Evolutionary conservation across 257 asterid genomes (phyloP).

Genomic region (Solanum peruvianum): DNA sequence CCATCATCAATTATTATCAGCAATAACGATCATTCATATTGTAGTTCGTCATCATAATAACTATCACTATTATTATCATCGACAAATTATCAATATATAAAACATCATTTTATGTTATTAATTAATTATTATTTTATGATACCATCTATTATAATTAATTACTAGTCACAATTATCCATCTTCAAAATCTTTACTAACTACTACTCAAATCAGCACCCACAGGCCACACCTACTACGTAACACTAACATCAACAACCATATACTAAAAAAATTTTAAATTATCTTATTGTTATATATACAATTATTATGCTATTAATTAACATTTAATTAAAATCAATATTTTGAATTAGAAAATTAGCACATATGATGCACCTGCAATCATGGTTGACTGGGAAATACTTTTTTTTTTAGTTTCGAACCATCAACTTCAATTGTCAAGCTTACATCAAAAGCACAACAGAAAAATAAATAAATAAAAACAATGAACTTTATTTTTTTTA

Average conservation of each 20-base stretch:
- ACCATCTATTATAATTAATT: too few relatives aligned
- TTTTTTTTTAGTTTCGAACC: not conserved
- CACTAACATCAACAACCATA: not conserved
- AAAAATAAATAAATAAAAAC: not conserved
- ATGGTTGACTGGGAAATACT: not conserved
- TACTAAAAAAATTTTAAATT: too few relatives aligned
- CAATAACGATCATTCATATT: not conserved
- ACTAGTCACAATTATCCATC: not conserved
- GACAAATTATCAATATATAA: too few relatives aligned
- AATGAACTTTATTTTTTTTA: too few relatives aligned
- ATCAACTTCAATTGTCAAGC: not conserved
- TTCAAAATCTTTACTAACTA: not conserved
- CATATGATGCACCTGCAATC: slow-evolving; percentile 15
- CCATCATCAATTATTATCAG: not conserved
- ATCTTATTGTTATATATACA: too few relatives aligned
- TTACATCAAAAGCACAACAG: not conserved
- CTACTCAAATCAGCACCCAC: not conserved
- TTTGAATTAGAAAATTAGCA: slow-evolving; percentile 11
- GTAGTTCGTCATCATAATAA: not conserved
- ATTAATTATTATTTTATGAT: too few relatives aligned
- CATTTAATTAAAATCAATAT: not conserved
- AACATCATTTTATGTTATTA: too few relatives aligned
- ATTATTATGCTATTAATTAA: not conserved
- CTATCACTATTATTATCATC: not conserved
- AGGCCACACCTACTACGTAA: not conserved